phyloP scores from a whole-genome alignment of 176 grass and related monocot genomes.

The Thinopyrum elongatum region DNA sequence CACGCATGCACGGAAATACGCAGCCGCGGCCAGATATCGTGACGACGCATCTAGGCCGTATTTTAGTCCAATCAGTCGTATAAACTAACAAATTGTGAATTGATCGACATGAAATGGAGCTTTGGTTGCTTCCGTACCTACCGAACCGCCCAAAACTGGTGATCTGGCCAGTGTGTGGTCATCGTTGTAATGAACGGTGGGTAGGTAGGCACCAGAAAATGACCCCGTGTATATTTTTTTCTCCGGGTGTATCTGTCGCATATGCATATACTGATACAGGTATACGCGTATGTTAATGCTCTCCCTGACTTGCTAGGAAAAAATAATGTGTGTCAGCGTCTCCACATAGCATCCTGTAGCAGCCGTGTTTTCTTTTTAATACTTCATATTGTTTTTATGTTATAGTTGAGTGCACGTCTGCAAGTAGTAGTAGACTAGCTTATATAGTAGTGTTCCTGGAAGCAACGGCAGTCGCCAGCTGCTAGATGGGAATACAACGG shows the following conservation, averaged over 20 bases:
- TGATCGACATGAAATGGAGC: neutral
- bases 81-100: neutral
- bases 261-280: neutral
- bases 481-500: neutral
- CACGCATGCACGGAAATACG: neutral
- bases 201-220: constrained; percentile 39
- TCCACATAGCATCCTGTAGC: neutral
- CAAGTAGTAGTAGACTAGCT: neutral
- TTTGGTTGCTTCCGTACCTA: neutral
- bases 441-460: neutral
- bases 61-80: neutral
- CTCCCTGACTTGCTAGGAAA: neutral
- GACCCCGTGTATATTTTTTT: neutral
- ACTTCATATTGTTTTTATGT: neutral
- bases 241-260: neutral
- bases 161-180: neutral
- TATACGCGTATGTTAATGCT: neutral
- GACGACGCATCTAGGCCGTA: neutral
- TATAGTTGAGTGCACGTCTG: neutral
- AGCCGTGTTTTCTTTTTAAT: neutral
- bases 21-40: neutral
- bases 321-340: neutral
- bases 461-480: neutral
- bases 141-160: constrained; percentile 19
- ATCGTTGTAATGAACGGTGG: neutral